Evolutionary conservation across 345 rosid species (phyloP), one percentile per base, ranked within the genome.

Genomic region (Xanthoceras sorbifolium): DNA sequence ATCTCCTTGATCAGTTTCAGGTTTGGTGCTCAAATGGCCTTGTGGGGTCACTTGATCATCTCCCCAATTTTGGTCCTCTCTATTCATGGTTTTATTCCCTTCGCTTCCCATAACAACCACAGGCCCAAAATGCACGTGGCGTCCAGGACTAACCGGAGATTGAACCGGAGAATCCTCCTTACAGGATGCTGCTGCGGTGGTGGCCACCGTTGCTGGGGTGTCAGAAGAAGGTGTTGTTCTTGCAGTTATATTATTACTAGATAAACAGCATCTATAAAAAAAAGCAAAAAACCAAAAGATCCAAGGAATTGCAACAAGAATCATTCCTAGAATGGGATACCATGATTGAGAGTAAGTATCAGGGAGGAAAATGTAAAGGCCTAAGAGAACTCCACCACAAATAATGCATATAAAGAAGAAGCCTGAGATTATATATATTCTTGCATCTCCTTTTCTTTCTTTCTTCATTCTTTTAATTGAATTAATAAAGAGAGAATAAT

Each of bases 271-370:
- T 23, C 80, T 78, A 79, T 88, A 89, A 23, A 89, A 10, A 77
- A 85, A 92, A 20, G 82, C 83, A 42, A 86, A 60, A 67, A 92
- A 78, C 97, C 97, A 90, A 78, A 89, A 89, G 5, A 77, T 32
- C 97, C 97, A 92, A 6, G 97, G 97, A 65, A 90, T 76, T 76
- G 84, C 87, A 8, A 85, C 89, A 42, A 90, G 87, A 76, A 79
- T 1, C 76, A 92, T 64, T 14, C 95, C 95, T 9, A 75, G 82
- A 50, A 81, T 46, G 10, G 86, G 87, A 80, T 87, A 89, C 80
- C 89, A 82, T 60, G 78, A 34, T 36, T 76, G 9, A 42, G 82
- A 57, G 17, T 64, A 71, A 9, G 84, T 73, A 32, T 50, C 61
- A 2, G 91, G 86, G 8, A 78, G 81, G 70, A 89, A 76, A 0